Percentiles rank a stretch among this genome's conserved stretches.
Evolutionary conservation across 257 asterid genomes (phyloP).

Genomic region (Ballota nigra): DNA sequence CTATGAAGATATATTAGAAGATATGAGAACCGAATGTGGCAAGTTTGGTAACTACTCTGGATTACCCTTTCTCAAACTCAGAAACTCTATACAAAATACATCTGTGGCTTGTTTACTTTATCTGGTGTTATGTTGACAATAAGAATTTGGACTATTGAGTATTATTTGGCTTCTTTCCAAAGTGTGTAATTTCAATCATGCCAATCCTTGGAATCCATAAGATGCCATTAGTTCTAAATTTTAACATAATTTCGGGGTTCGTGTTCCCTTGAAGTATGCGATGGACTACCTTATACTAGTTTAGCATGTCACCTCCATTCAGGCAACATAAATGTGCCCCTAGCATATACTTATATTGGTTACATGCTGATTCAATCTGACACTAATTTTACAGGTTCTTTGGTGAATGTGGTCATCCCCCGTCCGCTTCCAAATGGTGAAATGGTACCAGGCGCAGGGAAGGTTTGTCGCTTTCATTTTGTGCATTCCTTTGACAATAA

Average conservation of each 20-base stretch:
- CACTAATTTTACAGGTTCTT: constrained; percentile 51
- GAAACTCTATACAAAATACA: not conserved
- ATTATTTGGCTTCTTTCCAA: not conserved
- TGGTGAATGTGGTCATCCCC: constrained; percentile 78
- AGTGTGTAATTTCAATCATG: not conserved
- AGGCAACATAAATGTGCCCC: not conserved
- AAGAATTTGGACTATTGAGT: not conserved
- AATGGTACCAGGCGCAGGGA: constrained; percentile 81
- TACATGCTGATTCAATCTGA: not conserved
- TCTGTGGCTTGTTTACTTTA: not conserved
- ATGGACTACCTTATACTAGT: not conserved
- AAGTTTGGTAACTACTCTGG: constrained; percentile 44
- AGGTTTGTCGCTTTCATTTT: constrained; percentile 44
- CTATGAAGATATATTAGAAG: constrained; percentile 81
- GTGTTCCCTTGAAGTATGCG: not conserved
- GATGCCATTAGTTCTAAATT: not conserved
- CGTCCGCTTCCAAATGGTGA: constrained; percentile 77
- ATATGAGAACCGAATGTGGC: constrained; percentile 87
- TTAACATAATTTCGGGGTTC: not conserved
- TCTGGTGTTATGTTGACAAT: not conserved
- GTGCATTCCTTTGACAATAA: not conserved
- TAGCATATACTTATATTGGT: not conserved
- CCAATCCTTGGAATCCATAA: not conserved
- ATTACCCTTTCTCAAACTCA: not conserved
- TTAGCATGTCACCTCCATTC: not conserved